A percentile compares a stretch with the other conserved stretches of the same genome.
Evolutionary conservation across 2,329 filamentous ascomycete species (phyloP).

Genomic region (Aspergillus quadricinctus): DNA sequence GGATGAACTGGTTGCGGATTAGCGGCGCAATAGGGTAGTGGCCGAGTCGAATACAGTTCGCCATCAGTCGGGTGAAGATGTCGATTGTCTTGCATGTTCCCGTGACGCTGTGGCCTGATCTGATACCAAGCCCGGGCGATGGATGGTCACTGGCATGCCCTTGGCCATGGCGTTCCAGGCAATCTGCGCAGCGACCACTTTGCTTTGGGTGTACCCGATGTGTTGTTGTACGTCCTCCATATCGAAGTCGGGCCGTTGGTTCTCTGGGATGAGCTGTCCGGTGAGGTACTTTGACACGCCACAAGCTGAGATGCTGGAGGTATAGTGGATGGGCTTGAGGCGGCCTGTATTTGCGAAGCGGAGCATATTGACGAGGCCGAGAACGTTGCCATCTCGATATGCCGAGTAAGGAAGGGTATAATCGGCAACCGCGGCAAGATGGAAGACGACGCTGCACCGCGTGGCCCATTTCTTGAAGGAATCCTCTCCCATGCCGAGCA

Average conservation of each 20-base stretch:
- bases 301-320: conserved; percentile 15
- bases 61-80: conserved; percentile 13
- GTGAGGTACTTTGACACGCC: conserved; percentile 7
- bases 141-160: conserved; percentile 15
- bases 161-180: conserved; percentile 13
- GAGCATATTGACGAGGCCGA: conserved; percentile 4
- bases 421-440: conserved; percentile 10
- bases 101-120: conserved; percentile 12
- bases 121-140: conserved; percentile 15
- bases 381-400: conserved; percentile 8
- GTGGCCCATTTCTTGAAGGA: conserved; percentile 2
- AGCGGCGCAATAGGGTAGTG: conserved; percentile 9
- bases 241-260: conserved; percentile 3
- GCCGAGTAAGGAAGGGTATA: conserved; percentile 10
- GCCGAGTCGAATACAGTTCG: conserved; percentile 11
- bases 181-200: conserved; percentile 18
- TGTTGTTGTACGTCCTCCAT: conserved; percentile 1
- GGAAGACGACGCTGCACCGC: conserved; percentile 11
- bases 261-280: conserved; percentile 4
- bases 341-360: conserved; percentile 9
- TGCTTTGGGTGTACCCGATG: conserved; percentile 17
- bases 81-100: conserved; percentile 15
- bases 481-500: conserved; percentile 2
- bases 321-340: conserved; percentile 15
- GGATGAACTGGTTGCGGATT: conserved; percentile 10